Conservation (phyloP, 176 grass and related monocot genomes). For the Oryza glumipatula region DNA sequence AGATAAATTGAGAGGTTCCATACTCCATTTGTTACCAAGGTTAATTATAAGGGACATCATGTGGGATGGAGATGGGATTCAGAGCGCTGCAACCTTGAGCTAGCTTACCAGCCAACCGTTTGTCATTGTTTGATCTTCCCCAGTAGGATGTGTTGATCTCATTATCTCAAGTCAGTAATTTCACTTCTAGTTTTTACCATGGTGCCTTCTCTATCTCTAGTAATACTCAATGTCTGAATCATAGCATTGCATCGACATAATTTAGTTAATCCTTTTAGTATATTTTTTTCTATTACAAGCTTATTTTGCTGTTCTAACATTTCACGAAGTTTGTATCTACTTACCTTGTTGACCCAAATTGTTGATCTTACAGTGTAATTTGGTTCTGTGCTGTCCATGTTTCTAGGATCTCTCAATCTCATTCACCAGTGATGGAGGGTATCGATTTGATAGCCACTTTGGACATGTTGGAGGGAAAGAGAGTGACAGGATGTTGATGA, state of each 20-base stretch:
- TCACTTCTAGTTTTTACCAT: not conserved
- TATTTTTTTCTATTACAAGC: slow-evolving; percentile 12
- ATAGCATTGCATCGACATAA: slow-evolving; percentile 1
- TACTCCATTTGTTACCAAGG: not conserved
- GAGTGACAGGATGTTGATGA: slow-evolving; percentile 71
- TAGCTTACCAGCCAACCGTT: not conserved
- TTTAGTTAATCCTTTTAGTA: slow-evolving; percentile 30
- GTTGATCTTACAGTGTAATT: slow-evolving; percentile 27
- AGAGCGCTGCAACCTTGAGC: slow-evolving; percentile 1
- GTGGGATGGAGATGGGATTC: not conserved
- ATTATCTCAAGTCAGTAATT: not conserved
- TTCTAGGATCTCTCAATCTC: slow-evolving; percentile 67
- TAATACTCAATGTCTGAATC: slow-evolving; percentile 9
- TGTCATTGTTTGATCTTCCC: not conserved
- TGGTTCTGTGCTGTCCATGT: slow-evolving; percentile 30
- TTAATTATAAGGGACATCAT: not conserved
- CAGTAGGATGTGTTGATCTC: not conserved
- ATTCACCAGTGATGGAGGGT: slow-evolving; percentile 53
- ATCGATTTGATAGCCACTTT: slow-evolving; percentile 43
- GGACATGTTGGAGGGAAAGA: slow-evolving; percentile 55
- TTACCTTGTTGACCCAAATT: not conserved
- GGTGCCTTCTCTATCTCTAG: not conserved
- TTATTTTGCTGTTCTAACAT: slow-evolving; percentile 18
- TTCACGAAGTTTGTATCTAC: slow-evolving; percentile 10
- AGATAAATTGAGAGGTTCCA: not conserved